Base-by-base conservation (phyloP, 495 filamentous ascomycete genomes). In the Hypoxylon rickii region DNA sequence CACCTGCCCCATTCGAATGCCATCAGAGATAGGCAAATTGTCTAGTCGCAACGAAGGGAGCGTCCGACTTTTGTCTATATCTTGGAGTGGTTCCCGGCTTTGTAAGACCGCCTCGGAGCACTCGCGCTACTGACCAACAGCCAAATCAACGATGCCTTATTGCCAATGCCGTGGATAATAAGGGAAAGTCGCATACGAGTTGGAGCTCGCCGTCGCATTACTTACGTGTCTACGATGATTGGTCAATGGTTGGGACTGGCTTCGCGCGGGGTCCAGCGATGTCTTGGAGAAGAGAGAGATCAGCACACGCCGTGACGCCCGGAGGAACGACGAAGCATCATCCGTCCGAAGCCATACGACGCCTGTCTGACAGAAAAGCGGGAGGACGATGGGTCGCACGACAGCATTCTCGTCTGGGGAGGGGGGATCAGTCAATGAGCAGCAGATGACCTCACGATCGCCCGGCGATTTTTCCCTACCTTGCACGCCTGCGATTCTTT, bases 361-460 rank as follows among this genome's bases (percentile, higher is more conserved):
- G 38, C 39, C 44, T 34, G 48, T 50, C 49, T 40, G 49, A 58
- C 59, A 29, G 33, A 58, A 40, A 58, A 58, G 49, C 44, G 49
- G 48, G 52, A 44, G 48, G 52, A 4, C 2, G 29, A 54, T 50
- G 59, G 53, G 53, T 57, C 31, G 49, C 39, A 63, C 53, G 22
- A 33, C 59, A 58, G 57, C 38, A 40, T 48, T 52, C 38, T 17
- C 29, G 5, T 31, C 4, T 12, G 53, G 42, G 22, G 18, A n/a
- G n/a, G 24, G 49, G 53, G 37, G 53, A 53, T 57, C 58, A 41
- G 5, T 56, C 37, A 44, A 55, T 16, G n/a, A 31, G 15, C 19
- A 56, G 20, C 59, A 58, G 49, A 49, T 63, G 59, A 58, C 59
- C 49, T 58, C 53, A 63, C 53, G 18, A 63, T 63, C 53, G 44